These are phyloP conservation scores for Triticum monococcum DNA, from an alignment of 176 grass and related monocot species.

Conservation along the genomic window DNA sequence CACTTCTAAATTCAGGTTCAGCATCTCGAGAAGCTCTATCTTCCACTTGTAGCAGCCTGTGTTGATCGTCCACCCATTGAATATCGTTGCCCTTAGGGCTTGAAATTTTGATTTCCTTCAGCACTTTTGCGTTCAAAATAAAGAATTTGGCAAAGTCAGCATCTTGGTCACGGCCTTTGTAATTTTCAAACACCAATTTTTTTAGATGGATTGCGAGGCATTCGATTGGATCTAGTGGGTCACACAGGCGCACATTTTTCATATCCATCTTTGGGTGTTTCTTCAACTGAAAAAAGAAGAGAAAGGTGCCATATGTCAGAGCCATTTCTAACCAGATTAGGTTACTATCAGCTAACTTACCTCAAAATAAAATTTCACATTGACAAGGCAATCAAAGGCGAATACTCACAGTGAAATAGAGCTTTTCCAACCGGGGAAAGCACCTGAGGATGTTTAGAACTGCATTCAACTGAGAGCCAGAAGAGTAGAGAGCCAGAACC, in stretches of 20 bases:
- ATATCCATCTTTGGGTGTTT: background rate
- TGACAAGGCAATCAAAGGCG: background rate
- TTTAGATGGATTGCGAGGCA: background rate
- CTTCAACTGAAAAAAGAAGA: background rate
- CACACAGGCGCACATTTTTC: background rate
- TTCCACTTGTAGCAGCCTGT: background rate
- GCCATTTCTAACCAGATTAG: background rate
- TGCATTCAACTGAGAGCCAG: background rate
- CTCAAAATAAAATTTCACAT: background rate
- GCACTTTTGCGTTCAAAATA: background rate
- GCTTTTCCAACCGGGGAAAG: background rate
- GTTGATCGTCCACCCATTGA: background rate
- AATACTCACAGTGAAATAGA: conserved; percentile 10
- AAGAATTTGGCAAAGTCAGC: background rate
- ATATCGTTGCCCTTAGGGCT: background rate
- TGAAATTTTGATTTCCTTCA: background rate
- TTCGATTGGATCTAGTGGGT: background rate
- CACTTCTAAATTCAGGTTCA: background rate
- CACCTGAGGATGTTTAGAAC: background rate
- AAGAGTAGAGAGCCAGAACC: background rate
- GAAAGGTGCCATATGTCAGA: background rate
- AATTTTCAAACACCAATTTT: background rate
- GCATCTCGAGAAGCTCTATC: background rate
- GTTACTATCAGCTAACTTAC: background rate
- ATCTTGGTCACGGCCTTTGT: background rate